These are phyloP conservation scores for Panaeolus cyanescens DNA, from an alignment of 768 basidiomycete genomes.

Conservation along the genomic window DNA sequence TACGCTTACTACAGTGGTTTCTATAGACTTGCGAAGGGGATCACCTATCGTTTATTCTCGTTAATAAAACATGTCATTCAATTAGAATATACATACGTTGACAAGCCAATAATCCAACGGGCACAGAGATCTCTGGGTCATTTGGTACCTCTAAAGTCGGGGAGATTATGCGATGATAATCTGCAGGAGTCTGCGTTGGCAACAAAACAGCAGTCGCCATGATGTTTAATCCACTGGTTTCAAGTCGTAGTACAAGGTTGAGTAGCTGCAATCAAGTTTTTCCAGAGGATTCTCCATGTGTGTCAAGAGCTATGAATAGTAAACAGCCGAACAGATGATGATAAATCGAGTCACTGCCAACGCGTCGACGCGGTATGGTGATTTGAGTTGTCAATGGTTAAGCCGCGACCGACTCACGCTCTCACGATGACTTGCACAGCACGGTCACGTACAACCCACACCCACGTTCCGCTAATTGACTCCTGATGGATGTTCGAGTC, in stretches of 20 bases:
- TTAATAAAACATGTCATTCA: background rate
- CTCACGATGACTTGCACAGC: background rate
- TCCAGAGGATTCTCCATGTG: background rate
- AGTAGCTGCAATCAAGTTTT: background rate
- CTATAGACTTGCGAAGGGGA: constrained; percentile 61
- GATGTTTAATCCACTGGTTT: background rate
- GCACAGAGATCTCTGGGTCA: constrained; percentile 51
- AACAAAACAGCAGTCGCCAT: constrained; percentile 16
- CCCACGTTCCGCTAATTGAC: background rate
- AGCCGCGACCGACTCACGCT: background rate
- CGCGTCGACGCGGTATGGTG: background rate
- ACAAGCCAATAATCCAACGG: constrained; percentile 79
- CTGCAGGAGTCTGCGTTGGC: constrained; percentile 45
- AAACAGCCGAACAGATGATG: too few relatives aligned
- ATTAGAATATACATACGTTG: constrained; percentile 51
- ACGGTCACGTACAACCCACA: background rate
- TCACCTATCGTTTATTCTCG: constrained; percentile 50
- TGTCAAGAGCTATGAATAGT: too few relatives aligned
- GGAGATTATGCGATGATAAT: constrained; percentile 70
- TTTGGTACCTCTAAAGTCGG: constrained; percentile 56
- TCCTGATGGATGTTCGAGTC: background rate
- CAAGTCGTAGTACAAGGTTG: background rate
- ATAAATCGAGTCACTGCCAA: too few relatives aligned
- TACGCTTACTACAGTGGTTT: constrained; percentile 57
- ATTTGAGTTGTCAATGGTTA: background rate